A percentile compares a stretch with the other conserved stretches of the same genome.
Conservation (phyloP, 2,329 filamentous ascomycete genomes). For the Microsporum canis region DNA sequence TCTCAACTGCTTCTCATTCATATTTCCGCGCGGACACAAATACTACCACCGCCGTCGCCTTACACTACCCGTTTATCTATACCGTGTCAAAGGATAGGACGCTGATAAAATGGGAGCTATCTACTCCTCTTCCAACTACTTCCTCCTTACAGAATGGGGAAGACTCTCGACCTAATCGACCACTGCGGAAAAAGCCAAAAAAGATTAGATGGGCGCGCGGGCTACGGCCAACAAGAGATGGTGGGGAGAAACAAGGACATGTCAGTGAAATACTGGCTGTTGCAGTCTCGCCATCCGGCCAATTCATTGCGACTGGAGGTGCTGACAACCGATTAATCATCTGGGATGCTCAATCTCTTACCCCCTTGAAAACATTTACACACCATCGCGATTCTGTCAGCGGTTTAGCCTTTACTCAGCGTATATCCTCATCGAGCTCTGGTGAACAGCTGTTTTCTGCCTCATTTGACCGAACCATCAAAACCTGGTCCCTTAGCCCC, state of each 20-base stretch:
- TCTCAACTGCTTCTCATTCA: constrained; percentile 54
- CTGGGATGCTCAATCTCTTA: constrained; percentile 71
- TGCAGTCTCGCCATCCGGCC: constrained; percentile 78
- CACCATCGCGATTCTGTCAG: constrained; percentile 85
- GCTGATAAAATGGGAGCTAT: constrained; percentile 81
- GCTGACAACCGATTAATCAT: constrained; percentile 74
- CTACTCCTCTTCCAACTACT: constrained; percentile 31
- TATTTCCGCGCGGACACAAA: constrained; percentile 70
- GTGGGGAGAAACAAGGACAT: constrained; percentile 54
- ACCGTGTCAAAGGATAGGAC: constrained; percentile 76
- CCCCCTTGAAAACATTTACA: constrained; percentile 70
- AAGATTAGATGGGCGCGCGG: constrained; percentile 40
- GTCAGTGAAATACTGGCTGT: constrained; percentile 69
- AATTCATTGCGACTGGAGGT: constrained; percentile 82
- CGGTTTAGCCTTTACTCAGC: constrained; percentile 70
- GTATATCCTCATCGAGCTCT: constrained; percentile 46
- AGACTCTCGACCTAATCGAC: constrained; percentile 47
- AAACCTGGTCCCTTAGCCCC: constrained; percentile 69
- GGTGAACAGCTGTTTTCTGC: constrained; percentile 82
- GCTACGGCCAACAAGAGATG: constrained; percentile 31
- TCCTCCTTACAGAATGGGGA: constrained; percentile 52
- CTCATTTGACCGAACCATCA: constrained; percentile 84
- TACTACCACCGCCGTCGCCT: constrained; percentile 66
- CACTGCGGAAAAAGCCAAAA: constrained; percentile 35
- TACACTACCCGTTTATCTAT: constrained; percentile 70